phyloP scores from a whole-genome alignment of 78 protist genomes.

The slime mould (Dictyostelium discoideum) region DNA sequence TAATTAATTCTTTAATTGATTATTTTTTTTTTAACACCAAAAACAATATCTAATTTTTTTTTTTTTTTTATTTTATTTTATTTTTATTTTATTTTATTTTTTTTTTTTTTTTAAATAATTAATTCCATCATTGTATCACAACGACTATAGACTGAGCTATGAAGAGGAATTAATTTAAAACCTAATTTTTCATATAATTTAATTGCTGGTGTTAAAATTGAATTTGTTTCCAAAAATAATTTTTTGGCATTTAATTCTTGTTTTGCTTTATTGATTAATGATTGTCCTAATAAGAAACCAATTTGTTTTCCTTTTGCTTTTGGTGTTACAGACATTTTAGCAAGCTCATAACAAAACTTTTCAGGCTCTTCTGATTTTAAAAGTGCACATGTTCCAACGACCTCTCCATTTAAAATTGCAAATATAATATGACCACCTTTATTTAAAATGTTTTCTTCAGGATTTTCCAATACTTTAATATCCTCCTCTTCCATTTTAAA shows the following conservation, averaged over 20 bases:
- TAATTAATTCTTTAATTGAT: too few relatives aligned
- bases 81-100: not conserved
- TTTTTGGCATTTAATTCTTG: not conserved
- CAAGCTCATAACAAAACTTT: not conserved
- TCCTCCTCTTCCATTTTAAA: slow-evolving; percentile 8
- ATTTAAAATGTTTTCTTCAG: not conserved
- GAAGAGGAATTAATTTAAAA: not conserved
- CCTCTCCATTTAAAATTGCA: not conserved
- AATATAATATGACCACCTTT: not conserved
- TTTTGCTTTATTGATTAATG: slow-evolving; percentile 1
- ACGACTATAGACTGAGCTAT: not conserved
- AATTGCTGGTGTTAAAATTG: not conserved
- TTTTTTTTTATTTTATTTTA: not conserved
- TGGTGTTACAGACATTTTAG: slow-evolving; percentile 11
- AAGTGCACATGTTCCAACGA: slow-evolving; percentile 5
- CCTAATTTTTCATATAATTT: slow-evolving; percentile 21
- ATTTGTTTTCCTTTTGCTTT: slow-evolving; percentile 13
- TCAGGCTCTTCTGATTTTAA: not conserved
- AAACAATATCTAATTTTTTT: too few relatives aligned
- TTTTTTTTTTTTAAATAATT: not conserved
- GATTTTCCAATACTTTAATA: not conserved
- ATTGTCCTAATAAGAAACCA: not conserved
- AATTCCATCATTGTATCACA: not conserved
- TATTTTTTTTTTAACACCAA: not conserved
- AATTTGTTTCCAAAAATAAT: not conserved